Percentiles rank a stretch among this genome's conserved stretches.
These are phyloP conservation scores for Salvia rosmarinus DNA, from an alignment of 257 asterid genomes.

Conservation along the genomic window DNA sequence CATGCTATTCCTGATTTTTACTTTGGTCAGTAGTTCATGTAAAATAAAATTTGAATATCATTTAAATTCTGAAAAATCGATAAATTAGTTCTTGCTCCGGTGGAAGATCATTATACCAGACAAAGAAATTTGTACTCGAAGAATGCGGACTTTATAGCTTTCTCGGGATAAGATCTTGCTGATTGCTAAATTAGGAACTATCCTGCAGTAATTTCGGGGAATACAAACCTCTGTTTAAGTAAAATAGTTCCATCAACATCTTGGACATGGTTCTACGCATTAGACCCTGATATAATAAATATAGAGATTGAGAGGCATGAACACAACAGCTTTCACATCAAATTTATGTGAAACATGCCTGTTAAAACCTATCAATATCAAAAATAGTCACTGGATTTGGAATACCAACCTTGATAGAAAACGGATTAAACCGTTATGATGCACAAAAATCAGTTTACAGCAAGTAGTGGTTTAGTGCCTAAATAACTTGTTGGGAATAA, in stretches of 20 bases:
- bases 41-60: not conserved
- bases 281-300: too few relatives aligned
- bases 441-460: too few relatives aligned
- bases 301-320: not conserved
- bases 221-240: not conserved
- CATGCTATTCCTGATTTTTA: not conserved
- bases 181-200: conserved; percentile 95
- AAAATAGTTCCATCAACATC: not conserved
- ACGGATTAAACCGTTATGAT: too few relatives aligned
- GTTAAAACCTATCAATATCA: not conserved
- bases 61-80: not conserved
- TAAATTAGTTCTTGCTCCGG: not conserved
- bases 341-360: conserved; percentile 11
- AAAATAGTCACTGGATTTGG: too few relatives aligned
- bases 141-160: conserved; percentile 87
- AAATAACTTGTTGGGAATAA: too few relatives aligned
- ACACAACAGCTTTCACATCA: not conserved
- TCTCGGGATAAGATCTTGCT: conserved; percentile 90
- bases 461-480: too few relatives aligned
- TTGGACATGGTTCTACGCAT: not conserved
- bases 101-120: conserved; percentile 2
- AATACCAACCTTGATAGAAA: too few relatives aligned
- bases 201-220: conserved; percentile 56
- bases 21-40: not conserved
- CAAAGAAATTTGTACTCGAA: conserved; percentile 61